phyloP scores from a whole-genome alignment of 164 flowering plant species.

The Magnolia officinalis region DNA sequence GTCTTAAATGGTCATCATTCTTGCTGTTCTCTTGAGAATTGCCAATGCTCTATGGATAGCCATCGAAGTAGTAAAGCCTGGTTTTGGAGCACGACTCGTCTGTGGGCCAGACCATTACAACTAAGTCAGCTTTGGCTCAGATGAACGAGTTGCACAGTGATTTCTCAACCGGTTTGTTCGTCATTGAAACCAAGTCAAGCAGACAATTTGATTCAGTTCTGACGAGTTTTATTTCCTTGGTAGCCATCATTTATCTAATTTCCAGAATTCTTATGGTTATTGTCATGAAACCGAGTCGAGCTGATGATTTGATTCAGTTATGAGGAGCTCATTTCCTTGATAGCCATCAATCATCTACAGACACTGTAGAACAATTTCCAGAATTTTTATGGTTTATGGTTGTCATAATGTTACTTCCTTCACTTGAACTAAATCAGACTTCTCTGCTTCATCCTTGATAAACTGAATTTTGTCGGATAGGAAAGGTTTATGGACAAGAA shows the following conservation, averaged over 20 bases:
- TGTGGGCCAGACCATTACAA: not conserved
- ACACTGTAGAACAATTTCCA: not conserved
- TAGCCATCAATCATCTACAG: not conserved
- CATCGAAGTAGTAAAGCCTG: no score
- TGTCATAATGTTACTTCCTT: not conserved
- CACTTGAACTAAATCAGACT: not conserved
- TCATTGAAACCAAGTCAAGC: not conserved
- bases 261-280: not conserved
- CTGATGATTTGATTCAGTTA: not conserved
- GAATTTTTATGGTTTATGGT: not conserved
- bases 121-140: not conserved
- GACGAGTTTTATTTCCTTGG: not conserved
- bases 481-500: not conserved
- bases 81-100: no score
- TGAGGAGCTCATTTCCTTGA: not conserved
- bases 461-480: not conserved
- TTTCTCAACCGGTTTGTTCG: not conserved
- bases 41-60: not conserved
- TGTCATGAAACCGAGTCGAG: not conserved
- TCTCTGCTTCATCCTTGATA: not conserved
- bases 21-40: not conserved
- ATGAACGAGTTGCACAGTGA: no score
- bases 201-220: not conserved
- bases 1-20: not conserved
- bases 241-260: not conserved